Evolutionary conservation across 768 basidiomycete species (phyloP), one percentile per base, ranked within the genome.

Genomic region (Tricholoma matsutake): DNA sequence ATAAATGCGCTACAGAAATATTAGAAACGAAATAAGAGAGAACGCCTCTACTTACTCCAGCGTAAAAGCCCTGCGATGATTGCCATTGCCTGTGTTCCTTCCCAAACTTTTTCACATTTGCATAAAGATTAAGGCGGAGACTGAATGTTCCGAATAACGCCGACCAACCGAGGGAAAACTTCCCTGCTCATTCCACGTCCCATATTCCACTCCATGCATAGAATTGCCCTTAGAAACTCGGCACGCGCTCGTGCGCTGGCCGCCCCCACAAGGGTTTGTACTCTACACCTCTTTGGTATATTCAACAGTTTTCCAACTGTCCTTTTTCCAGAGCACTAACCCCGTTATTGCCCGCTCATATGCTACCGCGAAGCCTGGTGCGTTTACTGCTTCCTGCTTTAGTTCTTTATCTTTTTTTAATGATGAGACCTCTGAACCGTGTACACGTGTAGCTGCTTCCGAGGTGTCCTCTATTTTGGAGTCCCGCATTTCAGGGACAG

Each of bases 401-500:
- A 11, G 13, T 31, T 18, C 59, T 56, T 63, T 41, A 52, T 65
- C 54, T n/a, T 57, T 55, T 52, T 45, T 37, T 61, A 25, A 22
- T 6, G 10, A 28, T n/a, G 35, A 37, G 43, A 5, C 63, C 54
- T 60, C 59, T 56, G 63, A 2, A 63, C 65, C 66, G 59, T 61
- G 74, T 68, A 73, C 72, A 75, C 75, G 72, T 76, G 68, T 70
- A 96, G 97, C 95, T 75, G 97, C 96, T 67, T 96, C 96, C 70
- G 97, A 99, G 86, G 97, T 99, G 68, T 96, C 97, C 49, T 95
- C 95, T 70, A 98, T 99, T 81, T 88, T 99, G 73, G 97, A 99
- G 85, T 91, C 91, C 72, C 93, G 97, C 76, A 99, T 99, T 76
- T 86, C 96, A 67, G 97, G 96, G 75, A 85, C 92, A 66, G 81